Base-by-base conservation (phyloP, 2,329 filamentous ascomycete species). In the Rhynchosporium agropyri region DNA sequence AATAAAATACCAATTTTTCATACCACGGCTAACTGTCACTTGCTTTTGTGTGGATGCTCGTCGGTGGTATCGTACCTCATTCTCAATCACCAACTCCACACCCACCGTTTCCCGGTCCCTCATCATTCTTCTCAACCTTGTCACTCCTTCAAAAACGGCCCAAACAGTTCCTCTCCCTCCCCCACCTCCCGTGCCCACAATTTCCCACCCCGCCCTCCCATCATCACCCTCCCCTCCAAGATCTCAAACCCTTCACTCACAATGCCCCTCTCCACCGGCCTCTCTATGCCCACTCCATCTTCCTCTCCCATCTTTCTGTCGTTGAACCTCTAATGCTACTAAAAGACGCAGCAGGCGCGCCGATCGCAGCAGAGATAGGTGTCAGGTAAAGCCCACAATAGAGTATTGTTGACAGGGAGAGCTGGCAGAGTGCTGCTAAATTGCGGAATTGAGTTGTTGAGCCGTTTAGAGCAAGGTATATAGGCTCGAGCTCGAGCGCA, bases 1-100 rank as follows among this genome's bases (percentile, higher is more conserved):
- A 53, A 45, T 66, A 64, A 63, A 49, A 63, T 58, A 68, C 36
- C 63, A 26, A 12, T 29, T 26, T 15, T 33, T 33, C 6, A 13
- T 28, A 15, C 40, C 38, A 15, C 31, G 45, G 31, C 40, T 26
- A 29, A 29, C 9, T 8, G 43, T 31, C 20, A 29, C 28, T 57
- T 8, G 45, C n/a, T 20, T 20, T 20, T 20, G 20, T 20, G 20
- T 20, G 20, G 20, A 20, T 20, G 20, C 20, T 20, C 20, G 20
- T 20, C 20, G 20, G 20, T 20, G 20, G 20, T 20, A 20, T 54
- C 36, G 40, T 6, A 54, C 20, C 36, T 49, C 40, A 55, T 46
- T 54, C 54, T 46, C 49, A 60, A 36, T 49, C 20, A 45, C 26
- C 50, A 60, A 54, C 29, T 54, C 58, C 10, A 53, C 58, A 2